These are phyloP conservation scores for Colletotrichum sp. DNA, from an alignment of 2,329 filamentous ascomycete genomes.

Conservation along the genomic window DNA sequence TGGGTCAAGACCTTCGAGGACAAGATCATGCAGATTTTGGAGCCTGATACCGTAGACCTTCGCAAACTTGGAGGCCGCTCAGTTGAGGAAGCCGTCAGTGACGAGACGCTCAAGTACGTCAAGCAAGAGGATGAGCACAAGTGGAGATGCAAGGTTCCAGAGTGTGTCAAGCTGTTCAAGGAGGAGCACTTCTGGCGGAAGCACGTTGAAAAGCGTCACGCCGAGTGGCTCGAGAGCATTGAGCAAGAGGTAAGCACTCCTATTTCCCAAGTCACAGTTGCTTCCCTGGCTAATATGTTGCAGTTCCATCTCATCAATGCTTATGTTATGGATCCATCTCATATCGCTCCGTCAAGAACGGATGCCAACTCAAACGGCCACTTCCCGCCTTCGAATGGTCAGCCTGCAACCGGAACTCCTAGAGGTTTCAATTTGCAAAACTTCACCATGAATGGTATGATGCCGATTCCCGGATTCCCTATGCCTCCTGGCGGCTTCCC, in stretches of 20 bases:
- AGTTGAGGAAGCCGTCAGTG: slow-evolving; percentile 83
- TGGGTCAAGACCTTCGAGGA: slow-evolving; percentile 99
- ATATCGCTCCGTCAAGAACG: slow-evolving; percentile 90
- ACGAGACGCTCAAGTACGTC: slow-evolving; percentile 85
- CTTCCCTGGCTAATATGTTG: slow-evolving; percentile 35
- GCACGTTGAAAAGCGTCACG: slow-evolving; percentile 94
- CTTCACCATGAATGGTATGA: slow-evolving; percentile 65
- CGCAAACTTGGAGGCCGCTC: slow-evolving; percentile 90
- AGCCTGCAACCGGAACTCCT: slow-evolving; percentile 81
- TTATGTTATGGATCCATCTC: slow-evolving; percentile 92
- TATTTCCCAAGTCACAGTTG: background rate
- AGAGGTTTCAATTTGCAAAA: slow-evolving; percentile 88
- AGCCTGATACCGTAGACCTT: slow-evolving; percentile 86
- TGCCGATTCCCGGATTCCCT: slow-evolving; percentile 66
- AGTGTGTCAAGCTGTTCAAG: slow-evolving; percentile 97
- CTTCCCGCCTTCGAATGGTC: slow-evolving; percentile 81
- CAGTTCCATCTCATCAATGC: slow-evolving; percentile 90
- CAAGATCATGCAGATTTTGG: slow-evolving; percentile 90
- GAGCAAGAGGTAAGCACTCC: slow-evolving; percentile 76
- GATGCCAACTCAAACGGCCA: slow-evolving; percentile 96
- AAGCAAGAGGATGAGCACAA: slow-evolving; percentile 99
- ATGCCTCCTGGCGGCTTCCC: slow-evolving; percentile 52
- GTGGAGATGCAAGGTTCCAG: slow-evolving; percentile 94
- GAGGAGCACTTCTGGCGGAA: slow-evolving; percentile 97
- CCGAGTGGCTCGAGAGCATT: slow-evolving; percentile 82